Evolutionary conservation across 2,329 filamentous ascomycete species (phyloP).

Genomic region (Hymenoscyphus scutula): DNA sequence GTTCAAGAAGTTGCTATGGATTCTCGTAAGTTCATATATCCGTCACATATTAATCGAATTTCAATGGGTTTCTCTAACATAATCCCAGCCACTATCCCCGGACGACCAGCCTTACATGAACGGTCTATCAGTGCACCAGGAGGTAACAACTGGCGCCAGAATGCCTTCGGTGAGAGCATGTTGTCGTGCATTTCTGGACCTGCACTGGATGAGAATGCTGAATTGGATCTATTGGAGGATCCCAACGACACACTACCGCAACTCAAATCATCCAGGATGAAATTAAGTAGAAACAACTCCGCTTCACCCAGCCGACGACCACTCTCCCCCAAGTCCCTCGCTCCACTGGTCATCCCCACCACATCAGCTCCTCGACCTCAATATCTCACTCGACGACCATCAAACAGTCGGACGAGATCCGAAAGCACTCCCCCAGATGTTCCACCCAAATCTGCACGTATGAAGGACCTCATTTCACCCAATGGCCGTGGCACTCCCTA

Average conservation of each 20-base stretch:
- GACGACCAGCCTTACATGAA: conserved; percentile 62
- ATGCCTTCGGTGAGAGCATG: conserved; percentile 40
- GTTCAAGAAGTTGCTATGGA: conserved; percentile 68
- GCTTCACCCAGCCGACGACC: conserved; percentile 39
- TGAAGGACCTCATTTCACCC: conserved; percentile 46
- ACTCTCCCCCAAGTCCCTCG: conserved; percentile 52
- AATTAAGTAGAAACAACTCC: conserved; percentile 17
- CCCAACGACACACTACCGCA: conserved; percentile 9
- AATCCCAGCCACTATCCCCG: conserved; percentile 62
- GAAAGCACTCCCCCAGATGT: conserved; percentile 45
- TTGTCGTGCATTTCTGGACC: conserved; percentile 37
- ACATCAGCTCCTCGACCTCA: conserved; percentile 20
- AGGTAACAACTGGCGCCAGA: conserved; percentile 47
- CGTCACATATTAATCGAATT: background rate
- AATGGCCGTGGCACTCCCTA: conserved; percentile 41
- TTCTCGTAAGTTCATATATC: conserved; percentile 54
- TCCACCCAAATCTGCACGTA: conserved; percentile 41
- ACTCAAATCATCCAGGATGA: conserved; percentile 12
- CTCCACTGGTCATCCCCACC: conserved; percentile 56
- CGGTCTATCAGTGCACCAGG: conserved; percentile 60
- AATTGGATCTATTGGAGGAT: conserved; percentile 25
- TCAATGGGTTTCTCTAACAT: background rate
- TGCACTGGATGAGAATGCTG: conserved; percentile 37
- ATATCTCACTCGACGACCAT: conserved; percentile 21
- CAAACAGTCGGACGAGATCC: conserved; percentile 44